Evolutionary conservation across 768 basidiomycete species (phyloP).

Genomic region (Plicaturopsis crispa): DNA sequence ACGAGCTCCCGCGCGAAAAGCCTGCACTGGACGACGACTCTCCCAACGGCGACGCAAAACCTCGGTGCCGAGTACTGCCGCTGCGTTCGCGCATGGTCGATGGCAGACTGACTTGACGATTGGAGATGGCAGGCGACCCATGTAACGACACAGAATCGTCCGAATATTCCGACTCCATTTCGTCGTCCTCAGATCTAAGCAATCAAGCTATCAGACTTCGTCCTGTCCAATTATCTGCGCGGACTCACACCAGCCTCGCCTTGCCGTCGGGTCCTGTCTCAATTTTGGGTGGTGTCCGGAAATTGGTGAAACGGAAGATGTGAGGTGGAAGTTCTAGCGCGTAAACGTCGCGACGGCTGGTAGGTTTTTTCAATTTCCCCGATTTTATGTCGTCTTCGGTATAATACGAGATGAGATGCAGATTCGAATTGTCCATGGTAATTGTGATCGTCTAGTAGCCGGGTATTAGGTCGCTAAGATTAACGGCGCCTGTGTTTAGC

Average conservation of each 20-base stretch:
- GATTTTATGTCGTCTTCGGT: slow-evolving; percentile 69
- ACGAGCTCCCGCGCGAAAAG: too few species aligned
- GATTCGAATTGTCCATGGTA: slow-evolving; percentile 68
- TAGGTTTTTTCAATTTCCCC: slow-evolving; percentile 65
- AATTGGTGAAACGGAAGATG: slow-evolving; percentile 74
- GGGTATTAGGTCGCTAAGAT: slow-evolving; percentile 2
- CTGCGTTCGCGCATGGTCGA: too few species aligned
- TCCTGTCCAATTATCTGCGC: too few species aligned
- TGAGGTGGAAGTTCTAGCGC: slow-evolving; percentile 65
- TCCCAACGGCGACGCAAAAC: too few species aligned
- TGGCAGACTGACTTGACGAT: too few species aligned
- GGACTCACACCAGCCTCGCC: slow-evolving; percentile 58
- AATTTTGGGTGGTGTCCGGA: slow-evolving; percentile 76
- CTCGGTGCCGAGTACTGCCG: too few species aligned
- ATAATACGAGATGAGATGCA: slow-evolving; percentile 83
- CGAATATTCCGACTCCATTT: slow-evolving; percentile 37
- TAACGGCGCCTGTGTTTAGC: slow-evolving; percentile 5
- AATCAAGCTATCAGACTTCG: too few species aligned
- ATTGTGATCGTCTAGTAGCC: slow-evolving; percentile 72
- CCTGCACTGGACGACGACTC: too few species aligned
- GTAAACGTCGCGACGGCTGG: slow-evolving; percentile 65
- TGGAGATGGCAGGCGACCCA: too few species aligned
- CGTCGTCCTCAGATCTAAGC: slow-evolving; percentile 10
- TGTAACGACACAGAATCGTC: too few species aligned
- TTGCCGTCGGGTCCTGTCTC: slow-evolving; percentile 68